Evolutionary conservation across 139 green algal genomes (phyloP).

Genomic region (Tetraselmis chui): DNA sequence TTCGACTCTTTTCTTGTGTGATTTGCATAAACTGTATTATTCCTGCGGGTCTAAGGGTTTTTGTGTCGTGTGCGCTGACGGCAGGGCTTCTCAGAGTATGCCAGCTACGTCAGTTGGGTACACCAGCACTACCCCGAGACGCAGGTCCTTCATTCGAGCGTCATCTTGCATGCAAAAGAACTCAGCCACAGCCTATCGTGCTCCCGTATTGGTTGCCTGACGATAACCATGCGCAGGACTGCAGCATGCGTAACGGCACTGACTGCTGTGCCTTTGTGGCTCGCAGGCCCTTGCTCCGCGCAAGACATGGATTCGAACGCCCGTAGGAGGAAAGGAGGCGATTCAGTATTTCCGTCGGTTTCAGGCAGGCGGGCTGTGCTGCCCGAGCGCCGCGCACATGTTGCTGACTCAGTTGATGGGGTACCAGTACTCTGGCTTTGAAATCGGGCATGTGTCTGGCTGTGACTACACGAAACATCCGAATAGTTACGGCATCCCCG

Average conservation of each 20-base stretch:
- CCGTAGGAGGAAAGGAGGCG: conserved; percentile 11
- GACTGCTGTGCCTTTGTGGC: background rate
- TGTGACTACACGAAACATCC: conserved; percentile 31
- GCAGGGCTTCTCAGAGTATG: conserved; percentile 44
- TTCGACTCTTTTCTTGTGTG: background rate
- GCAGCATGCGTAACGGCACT: background rate
- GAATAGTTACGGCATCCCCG: no score
- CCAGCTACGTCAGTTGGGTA: conserved; percentile 40
- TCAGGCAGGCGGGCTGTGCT: conserved; percentile 13
- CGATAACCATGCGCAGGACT: background rate
- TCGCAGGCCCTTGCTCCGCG: background rate
- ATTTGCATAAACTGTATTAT: background rate
- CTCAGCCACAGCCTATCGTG: background rate
- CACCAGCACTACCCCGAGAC: conserved; percentile 28
- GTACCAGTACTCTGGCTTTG: conserved; percentile 28
- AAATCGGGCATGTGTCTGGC: conserved; percentile 23
- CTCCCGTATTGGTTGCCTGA: background rate
- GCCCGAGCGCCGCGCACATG: conserved; percentile 6
- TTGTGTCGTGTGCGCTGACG: background rate
- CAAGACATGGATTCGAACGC: conserved; percentile 26
- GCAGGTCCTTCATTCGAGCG: conserved; percentile 12
- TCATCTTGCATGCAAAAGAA: background rate
- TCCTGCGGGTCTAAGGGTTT: no score
- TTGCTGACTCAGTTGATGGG: conserved; percentile 2
- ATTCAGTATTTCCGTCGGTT: conserved; percentile 10